Evolutionary conservation across 306 rosid genomes (phyloP).

Genomic region (Nissolia schottii): DNA sequence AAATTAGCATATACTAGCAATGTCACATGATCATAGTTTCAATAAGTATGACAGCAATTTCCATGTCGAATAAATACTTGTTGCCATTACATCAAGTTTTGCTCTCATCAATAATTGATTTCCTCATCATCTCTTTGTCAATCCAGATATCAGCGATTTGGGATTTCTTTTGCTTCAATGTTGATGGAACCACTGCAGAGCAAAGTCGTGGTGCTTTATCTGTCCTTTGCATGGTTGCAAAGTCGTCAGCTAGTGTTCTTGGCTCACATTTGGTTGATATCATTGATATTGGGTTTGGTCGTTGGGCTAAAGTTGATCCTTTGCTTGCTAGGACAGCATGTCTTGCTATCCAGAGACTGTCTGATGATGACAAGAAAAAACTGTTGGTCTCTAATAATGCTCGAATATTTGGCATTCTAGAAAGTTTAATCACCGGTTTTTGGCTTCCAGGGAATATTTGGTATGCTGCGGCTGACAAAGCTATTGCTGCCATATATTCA

Average conservation of each 20-base stretch:
- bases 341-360: slow-evolving; percentile 74
- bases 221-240: slow-evolving; percentile 90
- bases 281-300: slow-evolving; percentile 92
- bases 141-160: slow-evolving; percentile 77
- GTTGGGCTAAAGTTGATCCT: slow-evolving; percentile 94
- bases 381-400: slow-evolving; percentile 50
- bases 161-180: slow-evolving; percentile 95
- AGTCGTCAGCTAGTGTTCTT: slow-evolving; percentile 62
- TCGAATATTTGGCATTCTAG: slow-evolving; percentile 66
- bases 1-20: slow-evolving; percentile 1
- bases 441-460: slow-evolving; percentile 83
- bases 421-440: slow-evolving; percentile 69
- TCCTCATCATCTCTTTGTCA: slow-evolving; percentile 14
- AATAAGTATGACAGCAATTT: not conserved
- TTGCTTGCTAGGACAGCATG: slow-evolving; percentile 94
- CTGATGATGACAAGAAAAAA: slow-evolving; percentile 73
- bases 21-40: not conserved
- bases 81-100: not conserved
- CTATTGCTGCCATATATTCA: slow-evolving; percentile 74
- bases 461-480: slow-evolving; percentile 94
- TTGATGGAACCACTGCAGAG: slow-evolving; percentile 85
- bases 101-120: slow-evolving; percentile 11
- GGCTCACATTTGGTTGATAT: slow-evolving; percentile 86
- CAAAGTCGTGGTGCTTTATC: slow-evolving; percentile 92
- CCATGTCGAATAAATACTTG: not conserved